Evolutionary conservation across 2,329 filamentous ascomycete species (phyloP), one percentile per base, ranked within the genome.

Genomic region (Penicillium sp.): DNA sequence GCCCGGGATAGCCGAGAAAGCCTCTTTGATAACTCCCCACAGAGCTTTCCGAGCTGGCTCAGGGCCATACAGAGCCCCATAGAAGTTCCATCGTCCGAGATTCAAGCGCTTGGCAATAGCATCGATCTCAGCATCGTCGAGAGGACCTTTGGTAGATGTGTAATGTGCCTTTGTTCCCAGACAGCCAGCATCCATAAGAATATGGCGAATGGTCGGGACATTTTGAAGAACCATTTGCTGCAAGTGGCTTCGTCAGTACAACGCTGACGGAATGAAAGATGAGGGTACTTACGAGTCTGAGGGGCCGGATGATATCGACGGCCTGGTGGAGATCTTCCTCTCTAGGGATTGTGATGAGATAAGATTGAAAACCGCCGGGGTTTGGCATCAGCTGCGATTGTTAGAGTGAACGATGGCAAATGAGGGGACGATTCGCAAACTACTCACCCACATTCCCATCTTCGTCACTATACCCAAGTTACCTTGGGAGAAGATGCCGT

Each of bases 251-350:
- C 8, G 10, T 31, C 10, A 31, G 28, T 31, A 31, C 28, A 13
- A 3, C 10, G 13, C 13, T 31, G 28, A 4, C 28, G 13, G 4
- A 12, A 10, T 31, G 28, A 7, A 31, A 31, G 28, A 7, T 12
- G 10, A 31, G 10, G 8, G 13, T 12, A 12, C 28, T 4, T 52
- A 50, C 56, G 6, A 64, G 44, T 6, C 62, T 48, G 13, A 73
- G 52, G 2, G 70, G 71, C 0, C 67, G 63, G 38, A 72, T 72
- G 42, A 70, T 66, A 25, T 73, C 60, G 4, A 70, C 60, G 10
- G 66, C 66, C 3, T 75, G 66, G 8, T 72, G 65, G 6, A 80
- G 69, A 51, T 80, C 75, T 32, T 78, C 74, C 29, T 79, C 77
- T 29, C 66, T 70, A 0, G 73, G 72, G 29, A 80, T 72, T 0